phyloP scores from a whole-genome alignment of 441 rosid species.

The Hypseocharis bilobata region DNA sequence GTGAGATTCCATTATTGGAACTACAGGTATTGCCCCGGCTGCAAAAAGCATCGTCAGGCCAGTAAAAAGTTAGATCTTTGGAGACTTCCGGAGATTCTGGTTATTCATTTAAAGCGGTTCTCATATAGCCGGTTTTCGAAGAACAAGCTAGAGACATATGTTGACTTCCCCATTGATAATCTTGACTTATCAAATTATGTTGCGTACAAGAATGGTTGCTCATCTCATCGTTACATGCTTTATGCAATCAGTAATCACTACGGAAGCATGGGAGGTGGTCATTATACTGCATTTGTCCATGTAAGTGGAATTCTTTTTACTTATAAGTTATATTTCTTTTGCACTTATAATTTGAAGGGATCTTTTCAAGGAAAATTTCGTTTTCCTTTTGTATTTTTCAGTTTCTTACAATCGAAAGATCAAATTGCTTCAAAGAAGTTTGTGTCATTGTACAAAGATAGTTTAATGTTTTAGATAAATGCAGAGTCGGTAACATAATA shows the following conservation, averaged over 20 bases:
- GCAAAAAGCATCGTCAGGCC: constrained; percentile 67
- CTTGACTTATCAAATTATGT: constrained; percentile 56
- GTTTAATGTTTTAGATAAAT: not conserved
- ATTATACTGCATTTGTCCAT: constrained; percentile 73
- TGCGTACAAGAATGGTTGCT: constrained; percentile 34
- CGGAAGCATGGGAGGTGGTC: constrained; percentile 81
- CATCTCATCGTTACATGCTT: constrained; percentile 52
- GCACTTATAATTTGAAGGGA: not conserved
- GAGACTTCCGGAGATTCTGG: constrained; percentile 70
- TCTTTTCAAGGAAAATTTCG: not conserved
- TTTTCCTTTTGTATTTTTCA: not conserved
- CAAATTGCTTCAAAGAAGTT: not conserved
- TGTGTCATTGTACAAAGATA: not conserved
- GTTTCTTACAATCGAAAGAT: not conserved
- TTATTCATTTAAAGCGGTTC: constrained; percentile 66
- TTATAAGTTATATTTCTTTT: not conserved
- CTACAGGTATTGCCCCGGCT: constrained; percentile 60
- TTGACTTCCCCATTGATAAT: constrained; percentile 60
- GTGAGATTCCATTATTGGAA: constrained; percentile 13
- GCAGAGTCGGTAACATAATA: not conserved
- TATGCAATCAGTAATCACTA: constrained; percentile 72
- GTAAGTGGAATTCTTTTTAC: constrained; percentile 35
- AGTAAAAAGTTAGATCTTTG: constrained; percentile 68
- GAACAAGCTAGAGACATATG: constrained; percentile 67
- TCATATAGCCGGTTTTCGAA: constrained; percentile 57